Conservation (phyloP, 345 rosid genomes). For the Syzygium aromaticum region DNA sequence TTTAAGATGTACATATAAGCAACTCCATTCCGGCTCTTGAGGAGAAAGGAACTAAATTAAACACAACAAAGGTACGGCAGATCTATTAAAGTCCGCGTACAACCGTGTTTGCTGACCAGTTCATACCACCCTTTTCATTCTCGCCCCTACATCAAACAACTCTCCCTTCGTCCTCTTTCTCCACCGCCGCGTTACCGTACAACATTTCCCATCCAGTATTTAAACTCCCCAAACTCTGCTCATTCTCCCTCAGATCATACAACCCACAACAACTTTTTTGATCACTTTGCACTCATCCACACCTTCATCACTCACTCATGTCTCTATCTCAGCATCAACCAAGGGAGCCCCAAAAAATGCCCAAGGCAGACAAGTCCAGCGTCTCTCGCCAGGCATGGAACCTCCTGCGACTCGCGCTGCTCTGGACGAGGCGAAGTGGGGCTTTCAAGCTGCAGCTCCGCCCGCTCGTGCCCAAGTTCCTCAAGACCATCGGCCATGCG, state of each 20-base stretch:
- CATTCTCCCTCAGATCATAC: neutral
- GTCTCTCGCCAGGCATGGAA: conserved; percentile 39
- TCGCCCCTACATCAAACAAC: neutral
- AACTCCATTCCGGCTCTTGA: neutral
- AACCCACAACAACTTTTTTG: neutral
- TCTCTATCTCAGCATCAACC: neutral
- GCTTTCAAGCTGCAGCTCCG: conserved; percentile 43
- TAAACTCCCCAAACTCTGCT: neutral
- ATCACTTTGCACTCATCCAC: neutral
- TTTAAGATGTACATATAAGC: neutral
- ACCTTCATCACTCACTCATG: neutral
- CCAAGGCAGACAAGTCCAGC: neutral
- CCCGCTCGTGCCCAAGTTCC: conserved; percentile 31
- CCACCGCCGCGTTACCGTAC: neutral
- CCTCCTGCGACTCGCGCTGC: conserved; percentile 42
- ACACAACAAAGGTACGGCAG: neutral
- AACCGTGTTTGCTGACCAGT: neutral
- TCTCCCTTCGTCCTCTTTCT: neutral
- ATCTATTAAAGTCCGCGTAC: neutral
- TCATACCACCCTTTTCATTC: neutral
- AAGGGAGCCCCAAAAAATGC: neutral
- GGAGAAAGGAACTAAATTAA: neutral
- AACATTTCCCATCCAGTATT: neutral
- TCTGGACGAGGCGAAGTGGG: conserved; percentile 76
- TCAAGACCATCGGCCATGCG: conserved; percentile 1